These are phyloP conservation scores for Penicillium sp. DNA, from an alignment of 2,329 filamentous ascomycete genomes.

Conservation along the genomic window DNA sequence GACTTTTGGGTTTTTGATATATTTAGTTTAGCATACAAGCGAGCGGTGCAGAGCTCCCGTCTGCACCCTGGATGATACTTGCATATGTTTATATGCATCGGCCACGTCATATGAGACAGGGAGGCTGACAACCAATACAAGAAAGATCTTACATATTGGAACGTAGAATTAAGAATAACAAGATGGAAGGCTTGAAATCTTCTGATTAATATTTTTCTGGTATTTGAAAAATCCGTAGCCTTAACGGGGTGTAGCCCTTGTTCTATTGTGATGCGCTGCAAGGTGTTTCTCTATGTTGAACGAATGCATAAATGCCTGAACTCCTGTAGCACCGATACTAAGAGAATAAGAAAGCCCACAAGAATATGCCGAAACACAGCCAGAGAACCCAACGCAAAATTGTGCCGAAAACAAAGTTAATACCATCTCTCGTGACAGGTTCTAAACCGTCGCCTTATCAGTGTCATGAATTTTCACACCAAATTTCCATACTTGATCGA, in stretches of 20 bases:
- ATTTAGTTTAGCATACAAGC: slow-evolving; percentile 24
- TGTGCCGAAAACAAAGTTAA: background rate
- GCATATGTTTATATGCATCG: background rate
- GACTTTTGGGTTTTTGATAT: background rate
- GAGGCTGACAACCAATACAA: background rate
- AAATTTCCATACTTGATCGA: slow-evolving; percentile 47
- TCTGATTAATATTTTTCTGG: background rate
- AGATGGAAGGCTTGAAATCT: background rate
- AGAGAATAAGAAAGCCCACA: background rate
- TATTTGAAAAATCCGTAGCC: background rate
- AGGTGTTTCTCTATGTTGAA: background rate
- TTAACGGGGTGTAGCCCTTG: background rate
- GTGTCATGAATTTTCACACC: slow-evolving; percentile 42
- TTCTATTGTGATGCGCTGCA: background rate
- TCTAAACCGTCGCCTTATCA: slow-evolving; percentile 22
- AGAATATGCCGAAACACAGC: background rate
- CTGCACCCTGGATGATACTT: background rate
- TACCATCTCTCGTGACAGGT: background rate
- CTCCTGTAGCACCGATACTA: background rate
- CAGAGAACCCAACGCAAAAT: background rate
- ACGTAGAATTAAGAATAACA: background rate
- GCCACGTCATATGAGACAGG: background rate
- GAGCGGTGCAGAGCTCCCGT: slow-evolving; percentile 15
- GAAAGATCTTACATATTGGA: background rate
- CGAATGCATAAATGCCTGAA: slow-evolving; percentile 1